A percentile compares a stretch with the other conserved stretches of the same genome.
Conservation (phyloP, 1,284 basidiomycete genomes). For the Puccinia triticina region DNA sequence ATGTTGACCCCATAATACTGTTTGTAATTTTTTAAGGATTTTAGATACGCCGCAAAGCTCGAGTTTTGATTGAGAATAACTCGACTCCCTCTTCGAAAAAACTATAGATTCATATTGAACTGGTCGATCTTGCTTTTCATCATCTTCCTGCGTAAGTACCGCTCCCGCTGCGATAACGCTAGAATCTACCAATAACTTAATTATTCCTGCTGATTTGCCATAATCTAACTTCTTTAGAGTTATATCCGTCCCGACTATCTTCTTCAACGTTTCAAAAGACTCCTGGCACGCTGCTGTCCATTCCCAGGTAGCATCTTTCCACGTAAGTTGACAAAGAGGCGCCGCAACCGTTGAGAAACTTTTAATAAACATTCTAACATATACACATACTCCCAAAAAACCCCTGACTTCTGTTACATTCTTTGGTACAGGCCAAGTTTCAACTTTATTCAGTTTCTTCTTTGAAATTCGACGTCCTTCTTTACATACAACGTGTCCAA, state of each 20-base stretch:
- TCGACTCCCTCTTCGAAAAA: not conserved
- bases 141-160: conserved; percentile 16
- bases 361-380: conserved; percentile 35
- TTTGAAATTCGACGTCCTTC: too few species aligned
- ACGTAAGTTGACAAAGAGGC: conserved; percentile 13
- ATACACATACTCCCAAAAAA: conserved; percentile 30
- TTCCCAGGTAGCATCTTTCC: conserved; percentile 1
- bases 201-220: too few species aligned
- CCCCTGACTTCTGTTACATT: too few species aligned
- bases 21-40: too few species aligned
- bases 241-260: conserved; percentile 34
- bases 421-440: too few species aligned
- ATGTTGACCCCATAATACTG: too few species aligned
- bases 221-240: too few species aligned
- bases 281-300: conserved; percentile 24
- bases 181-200: too few species aligned
- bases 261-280: not conserved
- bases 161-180: too few species aligned
- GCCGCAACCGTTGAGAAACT: not conserved
- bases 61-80: conserved; percentile 26
- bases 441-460: too few species aligned
- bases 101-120: conserved; percentile 1
- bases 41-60: too few species aligned
- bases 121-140: conserved; percentile 6
- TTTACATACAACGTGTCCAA: too few species aligned